These are phyloP conservation scores for Apophysomyces elegans DNA, from an alignment of 371 early-diverging fungal species.

Conservation along the genomic window DNA sequence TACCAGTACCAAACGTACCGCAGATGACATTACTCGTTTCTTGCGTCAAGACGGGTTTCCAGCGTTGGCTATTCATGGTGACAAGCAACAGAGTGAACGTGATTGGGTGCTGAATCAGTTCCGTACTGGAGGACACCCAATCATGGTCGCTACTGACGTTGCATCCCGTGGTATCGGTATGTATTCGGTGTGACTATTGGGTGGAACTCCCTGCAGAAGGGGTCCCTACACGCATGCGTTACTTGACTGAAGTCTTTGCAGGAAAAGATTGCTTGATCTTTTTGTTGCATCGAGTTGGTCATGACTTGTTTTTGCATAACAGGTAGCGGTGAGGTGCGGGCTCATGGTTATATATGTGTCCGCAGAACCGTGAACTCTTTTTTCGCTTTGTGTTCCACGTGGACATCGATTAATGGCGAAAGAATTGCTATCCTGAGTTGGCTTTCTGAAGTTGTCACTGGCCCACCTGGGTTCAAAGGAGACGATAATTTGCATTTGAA, in stretches of 20 bases:
- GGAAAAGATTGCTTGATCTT: slow-evolving; percentile 18
- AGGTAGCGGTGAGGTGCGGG: slow-evolving; percentile 7
- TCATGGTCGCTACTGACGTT: slow-evolving; percentile 99
- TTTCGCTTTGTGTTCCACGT: slow-evolving; percentile 12
- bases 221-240: slow-evolving; percentile 13
- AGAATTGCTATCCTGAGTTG: slow-evolving; percentile 11
- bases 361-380: slow-evolving; percentile 11
- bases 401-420: slow-evolving; percentile 10
- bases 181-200: slow-evolving; percentile 27
- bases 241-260: slow-evolving; percentile 9
- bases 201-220: slow-evolving; percentile 18
- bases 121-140: slow-evolving; percentile 85
- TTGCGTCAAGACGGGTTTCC: slow-evolving; percentile 95
- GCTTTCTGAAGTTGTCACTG: slow-evolving; percentile 20
- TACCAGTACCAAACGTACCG: slow-evolving; percentile 97
- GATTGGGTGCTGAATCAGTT: slow-evolving; percentile 97
- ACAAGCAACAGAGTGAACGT: slow-evolving; percentile 98
- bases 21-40: slow-evolving; percentile 94
- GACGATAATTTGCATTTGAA: slow-evolving; percentile 5
- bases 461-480: slow-evolving; percentile 9
- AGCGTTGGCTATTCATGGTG: slow-evolving; percentile 98
- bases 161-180: slow-evolving; percentile 99
- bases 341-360: slow-evolving; percentile 8
- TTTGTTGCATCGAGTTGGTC: slow-evolving; percentile 17
- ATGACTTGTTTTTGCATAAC: slow-evolving; percentile 9